Evolutionary conservation across 2,329 filamentous ascomycete species (phyloP).

Genomic region (Sarocladium brachiariae): DNA sequence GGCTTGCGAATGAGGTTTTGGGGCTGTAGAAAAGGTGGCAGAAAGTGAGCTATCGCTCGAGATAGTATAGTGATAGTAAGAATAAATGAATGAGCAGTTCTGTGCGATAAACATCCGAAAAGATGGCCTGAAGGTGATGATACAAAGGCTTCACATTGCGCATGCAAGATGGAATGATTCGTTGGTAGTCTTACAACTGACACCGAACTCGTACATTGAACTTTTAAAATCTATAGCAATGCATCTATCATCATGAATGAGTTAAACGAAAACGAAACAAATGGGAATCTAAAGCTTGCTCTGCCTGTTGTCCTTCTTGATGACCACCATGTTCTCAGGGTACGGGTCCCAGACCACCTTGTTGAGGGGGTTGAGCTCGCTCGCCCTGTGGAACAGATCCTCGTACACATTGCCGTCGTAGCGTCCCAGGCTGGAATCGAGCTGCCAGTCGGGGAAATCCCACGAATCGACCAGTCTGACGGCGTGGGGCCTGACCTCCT

Average conservation of each 20-base stretch:
- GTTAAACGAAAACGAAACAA: background rate
- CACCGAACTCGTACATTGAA: background rate
- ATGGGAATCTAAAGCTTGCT: slow-evolving; percentile 37
- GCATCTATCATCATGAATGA: background rate
- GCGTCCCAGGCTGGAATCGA: slow-evolving; percentile 64
- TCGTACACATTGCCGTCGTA: slow-evolving; percentile 72
- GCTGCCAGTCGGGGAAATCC: slow-evolving; percentile 72
- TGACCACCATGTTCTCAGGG: slow-evolving; percentile 45
- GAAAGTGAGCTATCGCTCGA: too few relatives aligned
- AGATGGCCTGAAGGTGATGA: too few relatives aligned
- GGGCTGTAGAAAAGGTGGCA: background rate
- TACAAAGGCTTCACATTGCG: too few relatives aligned
- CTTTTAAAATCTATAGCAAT: background rate
- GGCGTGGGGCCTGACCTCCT: slow-evolving; percentile 67
- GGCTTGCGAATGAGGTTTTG: background rate
- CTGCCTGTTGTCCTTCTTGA: slow-evolving; percentile 51
- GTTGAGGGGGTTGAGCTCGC: slow-evolving; percentile 67
- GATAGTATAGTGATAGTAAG: too few relatives aligned
- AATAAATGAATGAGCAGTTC: too few relatives aligned
- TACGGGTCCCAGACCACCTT: slow-evolving; percentile 66
- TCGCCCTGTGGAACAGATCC: slow-evolving; percentile 67
- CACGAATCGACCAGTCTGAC: slow-evolving; percentile 65
- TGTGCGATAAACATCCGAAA: too few relatives aligned
- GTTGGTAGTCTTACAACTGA: too few relatives aligned
- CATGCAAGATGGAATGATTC: too few relatives aligned